phyloP scores from a whole-genome alignment of 768 basidiomycete genomes.

The Phanerochaete carnosa region DNA sequence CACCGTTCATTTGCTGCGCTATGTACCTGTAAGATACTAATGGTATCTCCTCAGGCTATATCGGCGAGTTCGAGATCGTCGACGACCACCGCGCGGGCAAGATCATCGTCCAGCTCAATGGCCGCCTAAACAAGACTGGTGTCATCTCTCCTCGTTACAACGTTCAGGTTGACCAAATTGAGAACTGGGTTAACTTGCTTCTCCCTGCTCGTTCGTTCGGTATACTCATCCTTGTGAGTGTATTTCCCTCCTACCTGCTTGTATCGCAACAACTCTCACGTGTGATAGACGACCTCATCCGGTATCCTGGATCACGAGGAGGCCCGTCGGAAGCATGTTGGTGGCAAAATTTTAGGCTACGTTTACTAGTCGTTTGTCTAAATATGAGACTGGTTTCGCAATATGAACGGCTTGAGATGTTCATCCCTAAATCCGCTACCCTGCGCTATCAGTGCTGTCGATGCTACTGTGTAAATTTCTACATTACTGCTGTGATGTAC shows the following conservation, averaged over 20 bases:
- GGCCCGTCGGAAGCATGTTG: constrained; percentile 96
- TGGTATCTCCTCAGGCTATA: constrained; percentile 65
- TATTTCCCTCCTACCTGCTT: neutral
- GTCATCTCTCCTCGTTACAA: constrained; percentile 99
- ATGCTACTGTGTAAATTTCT: neutral
- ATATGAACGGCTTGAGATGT: neutral
- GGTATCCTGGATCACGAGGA: constrained; percentile 99
- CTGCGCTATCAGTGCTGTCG: neutral
- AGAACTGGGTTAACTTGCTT: constrained; percentile 95
- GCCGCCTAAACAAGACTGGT: constrained; percentile 98
- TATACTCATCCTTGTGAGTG: constrained; percentile 85
- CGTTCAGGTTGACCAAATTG: constrained; percentile 88
- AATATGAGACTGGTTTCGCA: neutral
- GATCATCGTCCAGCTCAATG: constrained; percentile 97
- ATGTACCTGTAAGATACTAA: constrained; percentile 1
- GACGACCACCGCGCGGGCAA: constrained; percentile 99
- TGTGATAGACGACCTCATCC: constrained; percentile 95
- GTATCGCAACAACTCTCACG: neutral
- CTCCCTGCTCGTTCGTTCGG: constrained; percentile 97
- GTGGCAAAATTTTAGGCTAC: constrained; percentile 92
- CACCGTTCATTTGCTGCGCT: constrained; percentile 32
- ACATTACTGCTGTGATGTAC: neutral
- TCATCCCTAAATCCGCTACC: neutral
- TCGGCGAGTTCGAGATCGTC: constrained; percentile 97
- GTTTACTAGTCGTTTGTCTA: constrained; percentile 63